Evolutionary conservation across 2,329 filamentous ascomycete genomes (phyloP), one percentile per base, ranked within the genome.

Genomic region (Xylariales sp.): DNA sequence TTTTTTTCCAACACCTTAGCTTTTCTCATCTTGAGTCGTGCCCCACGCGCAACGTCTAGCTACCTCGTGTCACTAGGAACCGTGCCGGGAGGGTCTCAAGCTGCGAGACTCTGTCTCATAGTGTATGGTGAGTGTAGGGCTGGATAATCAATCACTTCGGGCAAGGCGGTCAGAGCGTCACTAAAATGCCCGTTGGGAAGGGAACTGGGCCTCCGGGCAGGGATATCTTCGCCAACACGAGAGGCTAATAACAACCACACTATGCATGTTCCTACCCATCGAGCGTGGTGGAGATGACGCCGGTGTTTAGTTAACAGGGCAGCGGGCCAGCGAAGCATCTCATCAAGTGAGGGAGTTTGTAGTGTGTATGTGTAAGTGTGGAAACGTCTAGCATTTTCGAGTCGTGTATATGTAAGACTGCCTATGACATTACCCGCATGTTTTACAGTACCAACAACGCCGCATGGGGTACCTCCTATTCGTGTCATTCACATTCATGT

Each of bases 71-170:
- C 7, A 8, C 23, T 34, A 4, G n/a, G 6, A 32, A 54, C 5
- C 39, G 8, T n/a, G 5, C 8, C 39, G 34, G 30, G 36, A 46
- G 46, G 32, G n/a, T 52, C 28, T 53, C 34, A 46, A 53, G 18
- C 45, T 53, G 39, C 49, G 16, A 64, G 54, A 64, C 45, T 5
- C 18, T 32, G 49, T 60, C 32, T 45, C 52, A 46, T 36, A 49
- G 23, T 23, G 23, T 23, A 23, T 23, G 2, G 23, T 2, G n/a
- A 1, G 8, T 18, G 16, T 65, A 65, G 63, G 63, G 63, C 63
- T 65, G 63, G 56, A 23, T 49, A 23, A 65, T 60, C 32, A 34
- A n/a, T 39, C 36, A 46, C 10, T 23, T 23, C 23, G 23, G 23
- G 60, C 43, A 49, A 49, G 36, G 32, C 39, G 41, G 30, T 56